Percentiles rank a stretch among this genome's conserved stretches.
phyloP scores from a whole-genome alignment of 2,329 filamentous ascomycete genomes.

The Rhinocladiella similis region DNA sequence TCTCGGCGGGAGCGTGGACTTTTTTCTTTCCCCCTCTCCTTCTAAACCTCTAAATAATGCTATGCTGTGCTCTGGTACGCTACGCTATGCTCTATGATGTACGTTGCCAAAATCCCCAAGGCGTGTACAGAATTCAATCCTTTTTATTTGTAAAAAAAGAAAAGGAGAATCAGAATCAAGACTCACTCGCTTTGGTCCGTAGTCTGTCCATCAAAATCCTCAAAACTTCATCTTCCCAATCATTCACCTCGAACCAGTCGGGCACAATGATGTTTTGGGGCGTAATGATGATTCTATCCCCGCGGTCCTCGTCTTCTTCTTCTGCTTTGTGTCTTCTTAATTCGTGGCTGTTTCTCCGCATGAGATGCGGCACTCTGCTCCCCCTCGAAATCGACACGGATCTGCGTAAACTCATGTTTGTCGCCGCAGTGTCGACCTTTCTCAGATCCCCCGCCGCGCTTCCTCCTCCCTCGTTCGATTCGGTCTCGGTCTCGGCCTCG shows the following conservation, averaged over 20 bases:
- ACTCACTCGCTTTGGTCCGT: background rate
- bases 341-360: background rate
- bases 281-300: constrained; percentile 21
- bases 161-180: too few species aligned
- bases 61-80: background rate
- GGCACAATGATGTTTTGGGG: constrained; percentile 17
- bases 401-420: background rate
- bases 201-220: constrained; percentile 25
- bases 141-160: too few species aligned
- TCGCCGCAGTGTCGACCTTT: background rate
- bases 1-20: too few species aligned
- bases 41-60: background rate
- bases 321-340: background rate
- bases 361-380: background rate
- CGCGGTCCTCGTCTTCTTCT: background rate
- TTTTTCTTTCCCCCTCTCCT: background rate
- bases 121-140: too few species aligned
- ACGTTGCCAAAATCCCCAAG: too few species aligned
- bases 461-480: background rate
- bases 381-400: background rate
- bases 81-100: too few species aligned
- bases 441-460: constrained; percentile 1
- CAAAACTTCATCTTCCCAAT: constrained; percentile 24
- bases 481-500: constrained; percentile 14
- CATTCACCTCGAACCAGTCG: constrained; percentile 23